phyloP scores from a whole-genome alignment of 1,284 basidiomycete genomes.

The Papiliotrema flavescens region DNA sequence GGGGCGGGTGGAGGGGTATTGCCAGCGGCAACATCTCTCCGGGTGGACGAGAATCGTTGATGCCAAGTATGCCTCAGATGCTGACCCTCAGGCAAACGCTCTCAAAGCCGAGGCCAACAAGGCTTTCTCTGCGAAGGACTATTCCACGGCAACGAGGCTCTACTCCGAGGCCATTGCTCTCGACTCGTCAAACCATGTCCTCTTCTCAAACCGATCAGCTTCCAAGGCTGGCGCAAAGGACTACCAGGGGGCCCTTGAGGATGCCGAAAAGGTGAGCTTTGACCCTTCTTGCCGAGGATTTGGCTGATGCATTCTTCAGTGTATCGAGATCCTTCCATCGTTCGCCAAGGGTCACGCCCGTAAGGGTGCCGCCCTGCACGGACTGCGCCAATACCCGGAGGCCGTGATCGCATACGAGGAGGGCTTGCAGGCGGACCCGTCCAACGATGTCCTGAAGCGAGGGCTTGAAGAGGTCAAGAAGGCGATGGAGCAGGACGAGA shows the following conservation, averaged over 20 bases:
- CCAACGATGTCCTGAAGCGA: constrained; percentile 75
- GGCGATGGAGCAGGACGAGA: constrained; percentile 52
- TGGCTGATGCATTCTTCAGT: constrained; percentile 30
- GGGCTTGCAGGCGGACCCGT: constrained; percentile 72
- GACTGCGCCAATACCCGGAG: constrained; percentile 70
- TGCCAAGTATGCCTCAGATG: too few species aligned
- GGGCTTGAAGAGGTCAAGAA: constrained; percentile 82
- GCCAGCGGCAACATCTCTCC: too few species aligned
- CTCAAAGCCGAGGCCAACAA: constrained; percentile 95
- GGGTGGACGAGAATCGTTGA: too few species aligned
- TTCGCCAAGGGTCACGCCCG: constrained; percentile 92
- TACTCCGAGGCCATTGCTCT: constrained; percentile 84
- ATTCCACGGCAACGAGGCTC: constrained; percentile 72
- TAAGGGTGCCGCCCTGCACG: constrained; percentile 93
- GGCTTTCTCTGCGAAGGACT: constrained; percentile 90
- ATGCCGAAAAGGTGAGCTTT: constrained; percentile 77
- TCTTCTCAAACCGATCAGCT: constrained; percentile 91
- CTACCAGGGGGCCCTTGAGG: constrained; percentile 72
- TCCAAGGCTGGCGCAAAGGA: constrained; percentile 78
- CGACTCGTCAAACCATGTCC: constrained; percentile 78
- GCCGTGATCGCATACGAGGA: constrained; percentile 65
- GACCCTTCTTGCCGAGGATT: not conserved
- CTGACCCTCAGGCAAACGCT: constrained; percentile 49
- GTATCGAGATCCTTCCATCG: constrained; percentile 68
- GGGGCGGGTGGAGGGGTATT: too few species aligned